Conservation (phyloP, 768 basidiomycete genomes). For the Lactarius deliciosus region DNA sequence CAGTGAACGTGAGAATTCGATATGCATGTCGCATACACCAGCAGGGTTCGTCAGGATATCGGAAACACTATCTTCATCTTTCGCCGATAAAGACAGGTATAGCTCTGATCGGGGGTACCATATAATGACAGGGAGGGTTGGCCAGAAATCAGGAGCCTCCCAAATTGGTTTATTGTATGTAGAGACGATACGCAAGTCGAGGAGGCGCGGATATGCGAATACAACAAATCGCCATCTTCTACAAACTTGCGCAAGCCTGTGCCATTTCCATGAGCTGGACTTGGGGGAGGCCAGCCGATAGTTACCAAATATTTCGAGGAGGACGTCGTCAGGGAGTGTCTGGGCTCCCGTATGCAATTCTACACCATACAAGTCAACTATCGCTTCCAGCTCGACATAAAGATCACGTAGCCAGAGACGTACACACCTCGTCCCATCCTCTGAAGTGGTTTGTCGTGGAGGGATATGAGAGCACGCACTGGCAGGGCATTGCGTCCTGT, state of each 20-base stretch:
- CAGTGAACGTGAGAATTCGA: background rate
- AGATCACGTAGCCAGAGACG: background rate
- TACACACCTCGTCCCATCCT: background rate
- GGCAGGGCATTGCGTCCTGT: background rate
- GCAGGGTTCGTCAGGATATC: background rate
- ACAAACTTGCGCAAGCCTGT: conserved; percentile 5
- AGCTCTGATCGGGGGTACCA: background rate
- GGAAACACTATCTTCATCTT: conserved; percentile 2
- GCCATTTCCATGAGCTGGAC: background rate
- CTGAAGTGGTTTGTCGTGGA: background rate
- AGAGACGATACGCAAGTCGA: background rate
- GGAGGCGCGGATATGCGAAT: background rate
- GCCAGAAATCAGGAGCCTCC: background rate
- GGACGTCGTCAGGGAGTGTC: background rate
- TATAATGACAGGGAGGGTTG: conserved; percentile 14
- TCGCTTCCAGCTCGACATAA: background rate
- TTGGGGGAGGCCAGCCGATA: background rate
- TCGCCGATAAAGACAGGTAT: background rate
- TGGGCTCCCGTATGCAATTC: background rate
- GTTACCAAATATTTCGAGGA: background rate
- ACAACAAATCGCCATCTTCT: conserved; percentile 4
- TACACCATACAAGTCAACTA: background rate
- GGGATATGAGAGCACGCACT: background rate
- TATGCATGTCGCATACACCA: conserved; percentile 4
- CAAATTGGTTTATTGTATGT: background rate